Conservation (phyloP, 177 flowering plant species). For the Vitis hybrid region DNA sequence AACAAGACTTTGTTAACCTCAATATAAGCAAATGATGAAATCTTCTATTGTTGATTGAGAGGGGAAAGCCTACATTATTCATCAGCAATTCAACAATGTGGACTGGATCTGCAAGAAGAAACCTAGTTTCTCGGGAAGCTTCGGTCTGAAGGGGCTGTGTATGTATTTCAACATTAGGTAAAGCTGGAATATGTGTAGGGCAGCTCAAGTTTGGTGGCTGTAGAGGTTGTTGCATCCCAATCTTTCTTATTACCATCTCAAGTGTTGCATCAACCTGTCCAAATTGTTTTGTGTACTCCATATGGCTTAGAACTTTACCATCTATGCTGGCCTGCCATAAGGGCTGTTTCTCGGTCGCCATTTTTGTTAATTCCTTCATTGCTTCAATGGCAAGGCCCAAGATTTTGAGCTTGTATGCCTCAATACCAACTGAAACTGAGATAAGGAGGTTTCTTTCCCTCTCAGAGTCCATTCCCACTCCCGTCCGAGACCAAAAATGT, state of each 20-base stretch:
- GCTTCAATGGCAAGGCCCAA: constrained; percentile 27
- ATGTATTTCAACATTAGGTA: neutral
- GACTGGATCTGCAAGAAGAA: constrained; percentile 10
- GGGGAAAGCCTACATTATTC: constrained; percentile 29
- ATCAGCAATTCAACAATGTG: constrained; percentile 27
- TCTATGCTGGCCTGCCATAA: constrained; percentile 22
- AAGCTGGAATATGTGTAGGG: neutral
- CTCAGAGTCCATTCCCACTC: neutral
- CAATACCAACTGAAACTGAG: constrained; percentile 24
- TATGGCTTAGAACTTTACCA: constrained; percentile 10
- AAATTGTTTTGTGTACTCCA: constrained; percentile 25
- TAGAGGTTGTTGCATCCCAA: constrained; percentile 10
- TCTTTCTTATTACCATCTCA: constrained; percentile 20
- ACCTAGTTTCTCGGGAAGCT: constrained; percentile 23
- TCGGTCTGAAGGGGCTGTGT: constrained; percentile 4
- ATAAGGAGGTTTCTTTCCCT: constrained; percentile 37
- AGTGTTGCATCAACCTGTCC: constrained; percentile 17
- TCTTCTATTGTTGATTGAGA: neutral
- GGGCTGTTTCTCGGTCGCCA: constrained; percentile 26
- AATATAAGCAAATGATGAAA: neutral
- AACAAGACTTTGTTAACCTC: neutral
- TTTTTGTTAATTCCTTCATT: constrained; percentile 29
- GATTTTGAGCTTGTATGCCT: constrained; percentile 17
- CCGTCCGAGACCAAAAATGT: constrained; percentile 2
- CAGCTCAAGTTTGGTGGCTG: neutral